Evolutionary conservation across 257 asterid genomes (phyloP).

Genomic region (Solanum chilense): DNA sequence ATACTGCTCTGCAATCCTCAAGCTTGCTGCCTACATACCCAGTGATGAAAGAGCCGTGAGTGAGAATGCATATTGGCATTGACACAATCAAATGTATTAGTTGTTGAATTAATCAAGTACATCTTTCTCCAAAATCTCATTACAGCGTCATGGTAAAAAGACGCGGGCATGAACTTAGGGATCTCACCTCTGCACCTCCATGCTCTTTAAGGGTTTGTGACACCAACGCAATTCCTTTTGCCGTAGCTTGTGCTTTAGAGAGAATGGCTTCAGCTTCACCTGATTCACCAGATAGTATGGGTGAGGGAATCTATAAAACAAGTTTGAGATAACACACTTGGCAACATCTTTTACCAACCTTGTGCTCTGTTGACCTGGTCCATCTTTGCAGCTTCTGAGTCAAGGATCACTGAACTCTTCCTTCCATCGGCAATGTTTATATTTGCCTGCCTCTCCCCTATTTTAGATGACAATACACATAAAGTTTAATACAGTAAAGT

Average conservation of each 20-base stretch:
- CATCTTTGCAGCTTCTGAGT: slow-evolving; percentile 6
- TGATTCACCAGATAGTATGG: slow-evolving; percentile 5
- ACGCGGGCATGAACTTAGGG: not conserved
- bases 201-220: slow-evolving; percentile 42
- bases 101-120: not conserved
- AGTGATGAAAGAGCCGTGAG: not conserved
- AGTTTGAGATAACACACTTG: not conserved
- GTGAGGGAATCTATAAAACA: not conserved
- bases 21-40: slow-evolving; percentile 70
- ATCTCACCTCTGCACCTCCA: slow-evolving; percentile 72
- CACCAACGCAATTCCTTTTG: slow-evolving; percentile 65
- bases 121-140: not conserved
- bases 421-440: slow-evolving; percentile 1
- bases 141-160: not conserved
- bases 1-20: slow-evolving; percentile 88
- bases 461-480: not conserved
- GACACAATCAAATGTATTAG: not conserved
- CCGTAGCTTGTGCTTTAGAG: slow-evolving; percentile 77
- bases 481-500: not conserved
- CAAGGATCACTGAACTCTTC: not conserved
- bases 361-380: slow-evolving; percentile 11
- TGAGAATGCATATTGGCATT: not conserved
- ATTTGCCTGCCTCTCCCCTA: slow-evolving; percentile 5
- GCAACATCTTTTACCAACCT: not conserved
- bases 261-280: slow-evolving; percentile 94